phyloP scores from a whole-genome alignment of 202 grass and related monocot genomes.

The Schoenoplectus triqueter region DNA sequence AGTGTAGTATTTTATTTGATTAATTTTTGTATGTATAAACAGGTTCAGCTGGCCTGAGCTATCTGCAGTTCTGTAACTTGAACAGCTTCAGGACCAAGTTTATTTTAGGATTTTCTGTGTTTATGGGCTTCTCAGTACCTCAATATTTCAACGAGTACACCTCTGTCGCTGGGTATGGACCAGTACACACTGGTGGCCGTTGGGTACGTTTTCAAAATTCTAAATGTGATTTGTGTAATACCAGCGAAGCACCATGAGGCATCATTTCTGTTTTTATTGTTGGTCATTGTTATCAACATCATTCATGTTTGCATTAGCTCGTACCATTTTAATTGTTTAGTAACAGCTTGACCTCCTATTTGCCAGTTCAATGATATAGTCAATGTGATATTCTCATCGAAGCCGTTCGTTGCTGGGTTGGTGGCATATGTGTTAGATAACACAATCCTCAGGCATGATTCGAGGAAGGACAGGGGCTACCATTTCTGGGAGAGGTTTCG shows the following conservation, averaged over 20 bases:
- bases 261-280: neutral
- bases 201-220: slow-evolving; percentile 63
- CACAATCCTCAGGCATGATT: slow-evolving; percentile 60
- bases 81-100: slow-evolving; percentile 89
- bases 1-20: neutral
- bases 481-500: slow-evolving; percentile 94
- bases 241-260: too few species aligned
- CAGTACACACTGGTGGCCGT: slow-evolving; percentile 69
- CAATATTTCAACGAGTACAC: slow-evolving; percentile 94
- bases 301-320: neutral
- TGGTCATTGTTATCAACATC: neutral
- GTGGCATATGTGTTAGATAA: slow-evolving; percentile 73
- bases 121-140: slow-evolving; percentile 83
- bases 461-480: slow-evolving; percentile 60
- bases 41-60: slow-evolving; percentile 69
- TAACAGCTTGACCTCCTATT: slow-evolving; percentile 2
- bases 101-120: slow-evolving; percentile 83
- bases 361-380: slow-evolving; percentile 83
- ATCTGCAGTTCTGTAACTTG: slow-evolving; percentile 80
- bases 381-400: slow-evolving; percentile 81
- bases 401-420: slow-evolving; percentile 67
- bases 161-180: slow-evolving; percentile 70
- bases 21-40: slow-evolving; percentile 43
- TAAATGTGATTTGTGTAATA: neutral
- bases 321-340: neutral